phyloP scores from a whole-genome alignment of 1,284 basidiomycete genomes.

The Stereum hirsutum region DNA sequence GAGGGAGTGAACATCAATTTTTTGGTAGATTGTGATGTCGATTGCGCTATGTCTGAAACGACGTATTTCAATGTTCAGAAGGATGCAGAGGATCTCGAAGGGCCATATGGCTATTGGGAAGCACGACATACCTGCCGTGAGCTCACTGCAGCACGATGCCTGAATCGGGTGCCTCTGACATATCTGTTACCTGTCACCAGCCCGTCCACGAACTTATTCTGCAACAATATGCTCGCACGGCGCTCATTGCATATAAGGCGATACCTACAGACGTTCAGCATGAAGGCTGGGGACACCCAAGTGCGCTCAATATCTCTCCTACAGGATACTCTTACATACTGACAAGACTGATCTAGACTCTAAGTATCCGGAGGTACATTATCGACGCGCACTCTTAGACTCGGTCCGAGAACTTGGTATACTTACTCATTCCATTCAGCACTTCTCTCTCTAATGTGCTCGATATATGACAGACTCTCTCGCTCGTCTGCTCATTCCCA shows the following conservation, averaged over 20 bases:
- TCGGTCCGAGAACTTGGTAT: constrained; percentile 59
- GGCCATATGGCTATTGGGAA: constrained; percentile 50
- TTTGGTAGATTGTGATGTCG: constrained; percentile 38
- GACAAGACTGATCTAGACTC: constrained; percentile 31
- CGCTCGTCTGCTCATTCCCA: constrained; percentile 54
- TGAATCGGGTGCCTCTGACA: not conserved
- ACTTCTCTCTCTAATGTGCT: not conserved
- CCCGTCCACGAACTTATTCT: constrained; percentile 64
- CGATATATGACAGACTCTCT: constrained; percentile 37
- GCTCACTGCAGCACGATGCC: constrained; percentile 14
- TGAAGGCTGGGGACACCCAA: constrained; percentile 76
- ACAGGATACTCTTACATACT: not conserved
- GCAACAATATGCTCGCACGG: constrained; percentile 73
- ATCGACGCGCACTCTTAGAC: constrained; percentile 54
- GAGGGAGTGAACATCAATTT: constrained; percentile 1
- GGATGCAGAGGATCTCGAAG: constrained; percentile 65
- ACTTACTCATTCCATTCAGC: not conserved
- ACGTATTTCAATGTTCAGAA: constrained; percentile 50
- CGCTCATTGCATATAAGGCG: constrained; percentile 69
- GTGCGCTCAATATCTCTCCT: constrained; percentile 25
- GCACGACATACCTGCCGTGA: constrained; percentile 66
- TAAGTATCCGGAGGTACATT: constrained; percentile 47
- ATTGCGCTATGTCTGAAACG: constrained; percentile 57
- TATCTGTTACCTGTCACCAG: constrained; percentile 26
- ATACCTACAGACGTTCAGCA: constrained; percentile 65